Percentiles rank a stretch among this genome's conserved stretches.
Conservation (phyloP, 1,139 yeast genomes). For the Geotrichum macrosporum region DNA sequence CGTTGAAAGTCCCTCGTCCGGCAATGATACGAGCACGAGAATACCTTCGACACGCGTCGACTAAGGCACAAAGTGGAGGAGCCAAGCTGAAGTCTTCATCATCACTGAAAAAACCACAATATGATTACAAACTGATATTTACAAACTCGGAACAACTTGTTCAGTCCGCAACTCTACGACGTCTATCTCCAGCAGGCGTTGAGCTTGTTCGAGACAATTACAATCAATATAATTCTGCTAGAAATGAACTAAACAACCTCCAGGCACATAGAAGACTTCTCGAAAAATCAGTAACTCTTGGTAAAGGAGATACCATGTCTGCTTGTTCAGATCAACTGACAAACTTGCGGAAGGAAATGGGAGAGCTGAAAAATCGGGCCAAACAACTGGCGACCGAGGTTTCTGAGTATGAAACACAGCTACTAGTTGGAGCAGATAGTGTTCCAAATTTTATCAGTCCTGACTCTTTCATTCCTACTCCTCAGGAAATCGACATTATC, state of each 20-base stretch:
- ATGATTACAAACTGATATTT: conserved; percentile 43
- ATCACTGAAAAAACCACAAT: conserved; percentile 40
- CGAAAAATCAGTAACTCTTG: conserved; percentile 3
- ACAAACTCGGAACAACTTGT: conserved; percentile 15
- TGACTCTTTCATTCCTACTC: conserved; percentile 49
- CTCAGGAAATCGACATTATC: conserved; percentile 31
- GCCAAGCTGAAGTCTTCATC: conserved; percentile 21
- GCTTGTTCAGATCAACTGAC: conserved; percentile 1
- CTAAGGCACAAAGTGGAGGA: conserved; percentile 2
- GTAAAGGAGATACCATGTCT: neutral
- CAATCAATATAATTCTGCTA: conserved; percentile 8
- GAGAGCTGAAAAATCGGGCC: conserved; percentile 23
- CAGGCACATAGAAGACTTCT: conserved; percentile 17
- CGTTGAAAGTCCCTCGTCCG: neutral
- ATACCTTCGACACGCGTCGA: conserved; percentile 5
- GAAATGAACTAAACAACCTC: conserved; percentile 14
- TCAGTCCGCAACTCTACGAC: conserved; percentile 18
- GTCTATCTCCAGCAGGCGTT: conserved; percentile 14
- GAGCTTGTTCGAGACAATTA: conserved; percentile 17
- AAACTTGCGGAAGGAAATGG: conserved; percentile 6
- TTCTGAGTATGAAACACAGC: conserved; percentile 37
- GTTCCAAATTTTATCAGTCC: conserved; percentile 60
- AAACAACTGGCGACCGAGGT: conserved; percentile 36
- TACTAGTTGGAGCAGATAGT: conserved; percentile 18
- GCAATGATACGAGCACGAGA: conserved; percentile 7